Percentiles rank a stretch among this genome's conserved stretches.
phyloP scores from a whole-genome alignment of 2,329 filamentous ascomycete genomes.

The Cladophialophora exuberans region DNA sequence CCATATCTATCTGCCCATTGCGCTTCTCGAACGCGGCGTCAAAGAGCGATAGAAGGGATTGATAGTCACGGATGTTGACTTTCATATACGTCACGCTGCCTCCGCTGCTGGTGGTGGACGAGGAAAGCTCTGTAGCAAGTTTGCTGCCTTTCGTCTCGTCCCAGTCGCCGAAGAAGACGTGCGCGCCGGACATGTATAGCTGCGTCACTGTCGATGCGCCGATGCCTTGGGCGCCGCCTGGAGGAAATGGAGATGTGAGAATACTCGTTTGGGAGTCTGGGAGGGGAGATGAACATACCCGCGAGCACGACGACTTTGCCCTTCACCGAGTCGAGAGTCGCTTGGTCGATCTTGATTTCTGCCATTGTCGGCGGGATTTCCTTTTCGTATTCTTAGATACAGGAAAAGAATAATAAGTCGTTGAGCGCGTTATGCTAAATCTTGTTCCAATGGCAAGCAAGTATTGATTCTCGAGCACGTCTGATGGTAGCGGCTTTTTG shows the following conservation, averaged over 20 bases:
- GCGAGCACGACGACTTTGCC: conserved; percentile 29
- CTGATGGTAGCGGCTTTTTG: no score
- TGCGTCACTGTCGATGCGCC: conserved; percentile 47
- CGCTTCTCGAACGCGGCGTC: conserved; percentile 47
- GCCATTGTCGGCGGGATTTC: conserved; percentile 14
- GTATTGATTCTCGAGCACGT: no score
- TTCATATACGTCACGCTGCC: conserved; percentile 30
- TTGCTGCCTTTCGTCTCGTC: conserved; percentile 34
- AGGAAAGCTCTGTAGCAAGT: conserved; percentile 26
- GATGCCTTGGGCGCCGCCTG: conserved; percentile 47
- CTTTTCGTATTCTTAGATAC: background rate
- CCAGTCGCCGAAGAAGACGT: conserved; percentile 50
- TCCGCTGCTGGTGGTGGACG: background rate
- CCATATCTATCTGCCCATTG: conserved; percentile 53
- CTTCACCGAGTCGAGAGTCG: conserved; percentile 19
- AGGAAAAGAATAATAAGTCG: background rate
- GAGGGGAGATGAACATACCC: conserved; percentile 12
- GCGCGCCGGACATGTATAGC: conserved; percentile 44
- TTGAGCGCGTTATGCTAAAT: background rate
- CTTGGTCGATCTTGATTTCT: conserved; percentile 20
- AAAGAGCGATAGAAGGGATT: conserved; percentile 51
- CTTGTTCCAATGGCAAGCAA: no score
- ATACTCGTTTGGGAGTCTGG: background rate
- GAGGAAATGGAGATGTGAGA: background rate
- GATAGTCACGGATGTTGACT: conserved; percentile 50